Percentiles rank a stretch among this genome's conserved stretches.
Conservation (phyloP, 768 basidiomycete species). For the Sarcomyxa edulis region DNA sequence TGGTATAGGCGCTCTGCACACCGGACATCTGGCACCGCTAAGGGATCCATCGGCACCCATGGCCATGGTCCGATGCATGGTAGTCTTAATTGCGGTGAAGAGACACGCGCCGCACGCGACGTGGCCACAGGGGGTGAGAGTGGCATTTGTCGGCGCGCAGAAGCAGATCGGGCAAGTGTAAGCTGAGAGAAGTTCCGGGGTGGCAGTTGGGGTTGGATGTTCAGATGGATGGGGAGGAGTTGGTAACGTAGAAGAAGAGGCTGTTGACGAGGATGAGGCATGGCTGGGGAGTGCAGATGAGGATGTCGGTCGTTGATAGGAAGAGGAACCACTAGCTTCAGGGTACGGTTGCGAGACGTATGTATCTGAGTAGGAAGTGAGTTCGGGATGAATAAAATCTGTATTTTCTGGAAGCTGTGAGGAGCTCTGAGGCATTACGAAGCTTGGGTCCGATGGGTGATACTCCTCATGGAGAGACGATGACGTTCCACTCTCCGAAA, state of each 20-base stretch:
- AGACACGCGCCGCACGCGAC: constrained; percentile 74
- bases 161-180: constrained; percentile 82
- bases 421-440: too few relatives aligned
- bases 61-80: constrained; percentile 40
- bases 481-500: neutral
- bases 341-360: constrained; percentile 1
- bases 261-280: neutral
- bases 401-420: too few relatives aligned
- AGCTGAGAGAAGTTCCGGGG: constrained; percentile 34
- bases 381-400: too few relatives aligned
- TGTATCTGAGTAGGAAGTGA: too few relatives aligned
- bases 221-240: constrained; percentile 4
- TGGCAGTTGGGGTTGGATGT: constrained; percentile 8
- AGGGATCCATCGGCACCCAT: constrained; percentile 25
- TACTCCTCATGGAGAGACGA: neutral
- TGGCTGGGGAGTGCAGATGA: neutral
- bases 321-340: neutral
- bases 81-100: constrained; percentile 65
- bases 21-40: constrained; percentile 57
- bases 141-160: constrained; percentile 67
- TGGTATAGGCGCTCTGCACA: constrained; percentile 60
- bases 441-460: neutral
- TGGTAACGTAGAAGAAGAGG: neutral
- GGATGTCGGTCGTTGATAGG: constrained; percentile 2
- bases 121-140: constrained; percentile 77